These are phyloP conservation scores for Clarireedia monteithiana DNA, from an alignment of 2,329 filamentous ascomycete genomes.

Conservation along the genomic window DNA sequence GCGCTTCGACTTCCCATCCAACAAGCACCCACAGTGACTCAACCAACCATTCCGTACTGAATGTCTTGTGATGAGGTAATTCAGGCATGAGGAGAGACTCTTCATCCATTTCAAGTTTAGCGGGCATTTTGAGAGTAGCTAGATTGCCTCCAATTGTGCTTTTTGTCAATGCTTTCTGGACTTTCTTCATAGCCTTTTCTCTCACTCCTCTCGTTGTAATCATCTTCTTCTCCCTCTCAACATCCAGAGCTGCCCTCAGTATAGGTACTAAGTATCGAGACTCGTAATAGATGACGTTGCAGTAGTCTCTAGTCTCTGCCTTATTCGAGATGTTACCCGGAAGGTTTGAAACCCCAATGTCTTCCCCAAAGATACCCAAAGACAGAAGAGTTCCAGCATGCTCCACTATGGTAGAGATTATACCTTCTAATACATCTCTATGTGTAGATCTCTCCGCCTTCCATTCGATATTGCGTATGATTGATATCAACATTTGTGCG, in stretches of 20 bases:
- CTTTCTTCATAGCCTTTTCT: slow-evolving; percentile 3
- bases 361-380: not conserved
- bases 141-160: slow-evolving; percentile 17
- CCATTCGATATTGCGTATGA: not conserved
- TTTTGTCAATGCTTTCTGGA: slow-evolving; percentile 22
- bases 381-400: not conserved
- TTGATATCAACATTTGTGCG: not conserved
- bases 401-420: not conserved
- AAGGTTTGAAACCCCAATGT: not conserved
- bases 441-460: not conserved
- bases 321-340: not conserved
- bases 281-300: not conserved
- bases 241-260: not conserved
- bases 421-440: not conserved
- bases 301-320: not conserved
- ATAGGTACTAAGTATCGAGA: not conserved
- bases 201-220: not conserved
- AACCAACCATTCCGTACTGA: slow-evolving; percentile 13
- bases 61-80: not conserved
- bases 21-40: slow-evolving; percentile 11
- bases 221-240: not conserved
- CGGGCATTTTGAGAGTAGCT: slow-evolving; percentile 16
- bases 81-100: not conserved
- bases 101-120: slow-evolving; percentile 5
- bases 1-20: slow-evolving; percentile 15